Base-by-base conservation (phyloP, 768 basidiomycete species). In the Pleurotus pulmonarius region DNA sequence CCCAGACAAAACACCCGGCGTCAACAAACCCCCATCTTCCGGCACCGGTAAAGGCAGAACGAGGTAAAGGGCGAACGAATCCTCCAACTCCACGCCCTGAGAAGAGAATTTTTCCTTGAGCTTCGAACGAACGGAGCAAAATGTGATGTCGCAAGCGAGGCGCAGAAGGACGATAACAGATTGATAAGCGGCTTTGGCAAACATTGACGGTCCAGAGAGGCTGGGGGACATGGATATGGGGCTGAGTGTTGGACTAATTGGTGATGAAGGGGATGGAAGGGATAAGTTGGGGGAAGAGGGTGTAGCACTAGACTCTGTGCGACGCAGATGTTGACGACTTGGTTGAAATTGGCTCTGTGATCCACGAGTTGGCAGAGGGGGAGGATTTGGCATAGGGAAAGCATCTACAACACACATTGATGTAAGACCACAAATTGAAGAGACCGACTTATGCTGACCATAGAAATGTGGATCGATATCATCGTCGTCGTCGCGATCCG, bases 91-190 rank as follows among this genome's bases (percentile, higher is more conserved):
- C 43, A 84, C 61, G 47, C 77, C 78, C 24, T 52, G 80, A 20
- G 76, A 73, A n/a, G 79, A 75, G 64, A 91, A 85, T 63, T 89
- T 90, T 55, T 85, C 81, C 59, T 80, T 79, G 22, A 92, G 71
- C 47, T 80, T 78, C 51, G 71, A 70, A 57, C 85, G 84, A 13
- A 90, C 62, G 45, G 83, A 82, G 15, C 67, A 62, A 55, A 84
- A 78, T n/a, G 76, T 44, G 57, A 75, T 73, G 41, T 74, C 69
- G 59, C 75, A 75, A 11, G 80, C 68, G 6, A 79, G 69, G 44
- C 86, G 83, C 49, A 91, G 75, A 58, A 87, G 70, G 63, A 91
- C 76, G 59, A 87, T 85, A 24, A 78, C 73, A 59, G 83, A 78
- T 61, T 82, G 78, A 60, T 82, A 80, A 44, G 77, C 78, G 4